Evolutionary conservation across 768 basidiomycete genomes (phyloP), one percentile per base, ranked within the genome.

Genomic region (Termitomyces sp.): DNA sequence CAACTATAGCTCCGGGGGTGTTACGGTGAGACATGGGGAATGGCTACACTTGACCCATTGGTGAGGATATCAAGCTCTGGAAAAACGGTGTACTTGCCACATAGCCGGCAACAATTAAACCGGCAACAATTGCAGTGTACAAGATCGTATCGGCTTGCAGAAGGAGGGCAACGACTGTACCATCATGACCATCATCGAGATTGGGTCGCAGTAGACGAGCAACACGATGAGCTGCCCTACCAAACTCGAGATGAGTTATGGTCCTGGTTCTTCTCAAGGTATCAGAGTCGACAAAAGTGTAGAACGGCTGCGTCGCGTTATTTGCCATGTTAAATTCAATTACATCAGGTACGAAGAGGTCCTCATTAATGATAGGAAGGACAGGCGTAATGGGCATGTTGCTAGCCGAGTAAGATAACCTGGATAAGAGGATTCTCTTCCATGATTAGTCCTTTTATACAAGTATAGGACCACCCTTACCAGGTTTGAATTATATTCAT

Each of bases 241-340:
- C 72, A 61, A 80, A 82, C 55, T 82, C 78, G 8, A 77, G 57
- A 54, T 73, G 72, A 5, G 75, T 70, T 36, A 82, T 71, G 33
- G 62, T 55, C 6, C 67, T 67, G 13, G 70, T 59, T 41, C 52
- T 36, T 3, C 13, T 34, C 11, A 41, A 33, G 18, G 24, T 12
- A 11, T 55, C 30, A 6, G 30, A 12, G 20, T 59, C 36, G 0
- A 24, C 56, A 39, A 48, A 60, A 5, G 27, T 60, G 22, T 48
- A 63, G 30, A 58, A 62, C 8, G 62, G 62, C 9, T 58, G 62
- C 1, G 50, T 37, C 41, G 55, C 34, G 34, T 63, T 63, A 41
- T 63, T 53, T 18, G 31, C 11, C 18, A 63, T 42, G 27, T 63
- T 61, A 39, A 61, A 63, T 8, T 55, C 47, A 15, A 63, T 55